These are phyloP conservation scores for Boechera stricta DNA, from an alignment of 345 rosid species.

Conservation along the genomic window DNA sequence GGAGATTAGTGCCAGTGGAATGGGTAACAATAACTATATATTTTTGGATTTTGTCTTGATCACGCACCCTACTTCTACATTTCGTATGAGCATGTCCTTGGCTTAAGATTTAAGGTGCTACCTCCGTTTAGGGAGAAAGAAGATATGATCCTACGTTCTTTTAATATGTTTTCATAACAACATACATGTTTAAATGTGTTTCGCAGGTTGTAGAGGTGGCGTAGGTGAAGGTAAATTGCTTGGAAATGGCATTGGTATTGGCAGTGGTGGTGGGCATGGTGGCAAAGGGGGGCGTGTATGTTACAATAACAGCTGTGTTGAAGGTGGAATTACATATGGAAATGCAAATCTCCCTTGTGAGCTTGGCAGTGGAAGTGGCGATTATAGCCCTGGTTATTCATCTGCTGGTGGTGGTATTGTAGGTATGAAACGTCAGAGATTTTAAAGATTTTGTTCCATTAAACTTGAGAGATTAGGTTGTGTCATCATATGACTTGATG, in stretches of 20 bases:
- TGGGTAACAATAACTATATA: conserved; percentile 61
- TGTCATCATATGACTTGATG: conserved; percentile 16
- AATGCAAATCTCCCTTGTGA: conserved; percentile 88
- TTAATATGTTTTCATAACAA: conserved; percentile 20
- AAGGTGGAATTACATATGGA: conserved; percentile 91
- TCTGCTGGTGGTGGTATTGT: conserved; percentile 95
- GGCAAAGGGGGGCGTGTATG: conserved; percentile 91
- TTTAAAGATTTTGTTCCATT: conserved; percentile 21
- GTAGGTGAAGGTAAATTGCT: conserved; percentile 76
- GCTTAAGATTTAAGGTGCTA: conserved; percentile 37
- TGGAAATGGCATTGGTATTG: conserved; percentile 74
- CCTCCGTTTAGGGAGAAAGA: conserved; percentile 30
- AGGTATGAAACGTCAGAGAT: conserved; percentile 55
- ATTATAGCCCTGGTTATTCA: conserved; percentile 58
- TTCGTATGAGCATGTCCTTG: conserved; percentile 32
- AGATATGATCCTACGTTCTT: conserved; percentile 18
- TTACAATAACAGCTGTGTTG: conserved; percentile 61
- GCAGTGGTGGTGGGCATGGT: conserved; percentile 99
- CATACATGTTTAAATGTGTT: conserved; percentile 40
- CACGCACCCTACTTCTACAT: conserved; percentile 33
- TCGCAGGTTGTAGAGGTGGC: conserved; percentile 93
- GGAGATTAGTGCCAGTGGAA: conserved; percentile 81
- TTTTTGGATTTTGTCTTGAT: conserved; percentile 40
- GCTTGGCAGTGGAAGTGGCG: conserved; percentile 99
- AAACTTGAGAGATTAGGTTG: conserved; percentile 30